Evolutionary conservation across 768 basidiomycete species (phyloP).

Genomic region (Calocera viscosa): DNA sequence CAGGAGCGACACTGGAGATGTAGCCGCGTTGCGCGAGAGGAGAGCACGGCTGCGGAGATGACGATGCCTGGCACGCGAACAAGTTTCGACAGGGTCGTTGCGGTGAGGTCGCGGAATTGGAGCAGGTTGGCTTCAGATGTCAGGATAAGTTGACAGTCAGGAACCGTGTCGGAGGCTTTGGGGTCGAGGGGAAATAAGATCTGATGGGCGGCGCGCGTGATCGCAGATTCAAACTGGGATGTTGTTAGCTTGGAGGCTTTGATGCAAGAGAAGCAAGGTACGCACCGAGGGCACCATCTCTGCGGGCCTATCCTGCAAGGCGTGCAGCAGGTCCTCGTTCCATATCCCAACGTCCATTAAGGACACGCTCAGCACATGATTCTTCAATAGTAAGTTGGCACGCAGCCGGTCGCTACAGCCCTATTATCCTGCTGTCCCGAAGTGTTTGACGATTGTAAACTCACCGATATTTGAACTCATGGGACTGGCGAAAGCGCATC

Average conservation of each 20-base stretch:
- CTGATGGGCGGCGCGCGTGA: constrained; percentile 67
- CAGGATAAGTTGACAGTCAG: constrained; percentile 75
- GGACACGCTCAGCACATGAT: constrained; percentile 77
- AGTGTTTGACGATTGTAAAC: constrained; percentile 17
- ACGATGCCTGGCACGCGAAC: constrained; percentile 97
- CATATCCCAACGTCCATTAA: constrained; percentile 64
- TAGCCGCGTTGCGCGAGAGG: constrained; percentile 83
- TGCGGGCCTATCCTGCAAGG: constrained; percentile 76
- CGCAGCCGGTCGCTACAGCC: constrained; percentile 66
- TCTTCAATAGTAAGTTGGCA: constrained; percentile 77
- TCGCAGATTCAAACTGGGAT: constrained; percentile 81
- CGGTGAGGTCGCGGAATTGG: constrained; percentile 86
- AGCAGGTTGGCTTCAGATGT: constrained; percentile 85
- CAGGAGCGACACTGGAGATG: constrained; percentile 90
- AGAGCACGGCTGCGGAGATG: constrained; percentile 88
- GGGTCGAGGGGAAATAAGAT: constrained; percentile 64
- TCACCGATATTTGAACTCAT: constrained; percentile 84
- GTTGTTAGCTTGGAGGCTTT: not conserved
- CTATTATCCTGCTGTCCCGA: constrained; percentile 14
- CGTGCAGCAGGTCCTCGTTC: constrained; percentile 88
- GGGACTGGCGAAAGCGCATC: constrained; percentile 73
- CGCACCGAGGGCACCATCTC: constrained; percentile 79
- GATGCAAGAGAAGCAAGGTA: no score
- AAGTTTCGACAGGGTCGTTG: constrained; percentile 77
- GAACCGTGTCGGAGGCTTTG: constrained; percentile 32